Conservation (phyloP, 2,329 filamentous ascomycete genomes). For the Periconia sp. region DNA sequence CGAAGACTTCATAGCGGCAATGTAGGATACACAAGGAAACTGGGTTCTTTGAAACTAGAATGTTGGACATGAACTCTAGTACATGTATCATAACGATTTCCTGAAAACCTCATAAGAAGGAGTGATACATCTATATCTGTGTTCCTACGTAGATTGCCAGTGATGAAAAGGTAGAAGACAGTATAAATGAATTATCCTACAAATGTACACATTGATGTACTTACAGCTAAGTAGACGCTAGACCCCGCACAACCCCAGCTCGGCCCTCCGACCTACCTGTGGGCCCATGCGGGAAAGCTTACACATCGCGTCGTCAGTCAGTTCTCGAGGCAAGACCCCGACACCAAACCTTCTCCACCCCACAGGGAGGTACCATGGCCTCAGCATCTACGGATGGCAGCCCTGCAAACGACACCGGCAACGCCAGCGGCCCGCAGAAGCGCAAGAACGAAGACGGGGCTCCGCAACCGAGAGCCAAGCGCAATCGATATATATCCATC, state of each 20-base stretch:
- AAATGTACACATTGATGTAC: too few relatives aligned
- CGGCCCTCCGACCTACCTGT: not conserved
- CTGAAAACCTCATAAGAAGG: too few relatives aligned
- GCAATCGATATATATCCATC: conserved; percentile 69
- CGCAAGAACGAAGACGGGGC: conserved; percentile 48
- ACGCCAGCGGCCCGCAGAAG: conserved; percentile 30
- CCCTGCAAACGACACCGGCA: conserved; percentile 23
- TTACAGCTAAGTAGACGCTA: not conserved
- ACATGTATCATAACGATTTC: too few relatives aligned
- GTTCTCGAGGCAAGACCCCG: not conserved
- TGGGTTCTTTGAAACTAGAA: too few relatives aligned
- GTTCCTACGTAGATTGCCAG: too few relatives aligned
- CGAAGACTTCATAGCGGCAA: too few relatives aligned
- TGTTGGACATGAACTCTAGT: too few relatives aligned
- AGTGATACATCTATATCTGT: too few relatives aligned
- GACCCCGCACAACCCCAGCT: not conserved
- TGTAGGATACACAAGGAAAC: too few relatives aligned
- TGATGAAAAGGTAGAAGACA: too few relatives aligned
- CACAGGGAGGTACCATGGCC: not conserved
- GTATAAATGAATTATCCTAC: too few relatives aligned
- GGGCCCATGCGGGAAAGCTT: not conserved
- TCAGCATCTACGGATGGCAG: conserved; percentile 11
- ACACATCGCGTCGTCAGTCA: not conserved
- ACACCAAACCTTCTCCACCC: too few relatives aligned
- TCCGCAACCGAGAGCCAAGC: conserved; percentile 59